Conservation (phyloP, 2,329 filamentous ascomycete genomes). For the Pseudogymnoascus verrucosus region DNA sequence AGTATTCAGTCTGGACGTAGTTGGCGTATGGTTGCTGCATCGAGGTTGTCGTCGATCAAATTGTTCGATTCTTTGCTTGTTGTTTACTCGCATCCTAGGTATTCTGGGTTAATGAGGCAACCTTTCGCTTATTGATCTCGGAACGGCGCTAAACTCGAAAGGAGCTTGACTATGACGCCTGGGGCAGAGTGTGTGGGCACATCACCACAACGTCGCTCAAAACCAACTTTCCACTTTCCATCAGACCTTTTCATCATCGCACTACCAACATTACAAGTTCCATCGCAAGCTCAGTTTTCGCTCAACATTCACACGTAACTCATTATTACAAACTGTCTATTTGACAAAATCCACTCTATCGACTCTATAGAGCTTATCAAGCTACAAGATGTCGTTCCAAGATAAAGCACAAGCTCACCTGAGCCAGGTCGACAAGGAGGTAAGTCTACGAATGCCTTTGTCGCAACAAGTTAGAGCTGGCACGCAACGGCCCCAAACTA, state of each 20-base stretch:
- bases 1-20: background rate
- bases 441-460: constrained; percentile 35
- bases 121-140: constrained; percentile 11
- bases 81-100: constrained; percentile 10
- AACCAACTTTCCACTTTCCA: constrained; percentile 8
- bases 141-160: constrained; percentile 10
- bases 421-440: constrained; percentile 75
- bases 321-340: constrained; percentile 14
- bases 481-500: background rate
- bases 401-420: constrained; percentile 71
- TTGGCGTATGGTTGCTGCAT: constrained; percentile 7
- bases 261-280: constrained; percentile 1
- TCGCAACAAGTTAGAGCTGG: background rate
- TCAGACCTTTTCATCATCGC: constrained; percentile 7
- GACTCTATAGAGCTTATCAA: constrained; percentile 4
- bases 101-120: constrained; percentile 12
- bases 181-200: constrained; percentile 8
- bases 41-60: constrained; percentile 7
- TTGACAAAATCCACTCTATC: background rate
- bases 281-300: constrained; percentile 4
- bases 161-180: constrained; percentile 7
- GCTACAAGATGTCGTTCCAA: constrained; percentile 59
- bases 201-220: constrained; percentile 7
- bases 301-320: constrained; percentile 23
- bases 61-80: constrained; percentile 10